Evolutionary conservation across 805 yeast genomes (phyloP).

Genomic region (Wickerhamomyces bisporus): DNA sequence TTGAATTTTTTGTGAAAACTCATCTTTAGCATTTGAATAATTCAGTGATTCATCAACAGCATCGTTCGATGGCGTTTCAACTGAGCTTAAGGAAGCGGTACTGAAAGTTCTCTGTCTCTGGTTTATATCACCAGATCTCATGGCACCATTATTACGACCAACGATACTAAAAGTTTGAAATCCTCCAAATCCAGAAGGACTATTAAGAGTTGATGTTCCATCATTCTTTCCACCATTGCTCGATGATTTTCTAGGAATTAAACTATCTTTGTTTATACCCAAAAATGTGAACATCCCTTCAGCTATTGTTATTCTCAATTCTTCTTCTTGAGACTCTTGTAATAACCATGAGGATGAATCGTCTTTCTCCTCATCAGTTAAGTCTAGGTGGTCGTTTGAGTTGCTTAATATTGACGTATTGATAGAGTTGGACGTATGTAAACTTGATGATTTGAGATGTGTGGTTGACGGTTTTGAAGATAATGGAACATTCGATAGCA

Average conservation of each 20-base stretch:
- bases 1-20: slow-evolving; percentile 56
- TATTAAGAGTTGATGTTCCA: slow-evolving; percentile 9
- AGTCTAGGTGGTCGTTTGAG: background rate
- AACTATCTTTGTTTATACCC: slow-evolving; percentile 49
- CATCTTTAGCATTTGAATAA: slow-evolving; percentile 47
- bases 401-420: no score
- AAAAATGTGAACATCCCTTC: slow-evolving; percentile 66
- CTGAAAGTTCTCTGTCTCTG: slow-evolving; percentile 9
- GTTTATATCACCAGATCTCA: background rate
- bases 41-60: slow-evolving; percentile 27
- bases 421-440: background rate
- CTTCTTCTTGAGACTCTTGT: background rate
- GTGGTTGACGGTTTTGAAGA: slow-evolving; percentile 29
- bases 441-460: background rate
- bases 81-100: slow-evolving; percentile 18
- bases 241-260: slow-evolving; percentile 17
- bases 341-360: slow-evolving; percentile 39
- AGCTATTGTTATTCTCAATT: slow-evolving; percentile 52
- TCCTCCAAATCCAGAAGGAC: slow-evolving; percentile 15
- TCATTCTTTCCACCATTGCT: slow-evolving; percentile 19
- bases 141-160: background rate
- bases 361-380: slow-evolving; percentile 61
- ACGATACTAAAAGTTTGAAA: slow-evolving; percentile 8
- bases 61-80: slow-evolving; percentile 20
- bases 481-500: slow-evolving; percentile 75